A percentile compares a stretch with the other conserved stretches of the same genome.
These are phyloP conservation scores for Noccaea caerulescens DNA, from an alignment of 345 rosid species.

Conservation along the genomic window DNA sequence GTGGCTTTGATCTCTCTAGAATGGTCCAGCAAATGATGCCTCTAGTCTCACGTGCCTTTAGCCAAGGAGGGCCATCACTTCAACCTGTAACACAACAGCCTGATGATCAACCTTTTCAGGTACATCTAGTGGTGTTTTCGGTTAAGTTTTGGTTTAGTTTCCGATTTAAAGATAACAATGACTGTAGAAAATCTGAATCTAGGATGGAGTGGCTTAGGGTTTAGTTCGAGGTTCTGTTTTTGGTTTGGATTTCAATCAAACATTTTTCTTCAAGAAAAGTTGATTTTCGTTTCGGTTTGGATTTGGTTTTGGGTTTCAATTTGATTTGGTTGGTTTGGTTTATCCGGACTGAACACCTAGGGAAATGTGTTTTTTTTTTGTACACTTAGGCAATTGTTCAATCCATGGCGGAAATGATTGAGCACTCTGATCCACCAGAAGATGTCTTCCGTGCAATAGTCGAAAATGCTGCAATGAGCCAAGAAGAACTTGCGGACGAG, in stretches of 20 bases:
- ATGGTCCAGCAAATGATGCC: conserved; percentile 98
- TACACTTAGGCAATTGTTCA: conserved; percentile 51
- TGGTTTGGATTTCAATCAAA: neutral
- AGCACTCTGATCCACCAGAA: conserved; percentile 52
- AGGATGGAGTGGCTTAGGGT: neutral
- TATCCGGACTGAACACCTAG: neutral
- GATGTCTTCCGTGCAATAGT: conserved; percentile 66
- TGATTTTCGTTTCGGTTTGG: neutral
- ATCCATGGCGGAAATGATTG: conserved; percentile 60
- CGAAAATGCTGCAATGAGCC: conserved; percentile 54
- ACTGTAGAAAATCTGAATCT: neutral
- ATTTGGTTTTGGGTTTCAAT: neutral
- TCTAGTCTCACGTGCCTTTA: conserved; percentile 80
- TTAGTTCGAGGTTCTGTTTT: neutral
- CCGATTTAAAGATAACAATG: neutral
- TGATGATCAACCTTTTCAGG: conserved; percentile 55
- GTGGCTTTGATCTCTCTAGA: conserved; percentile 75
- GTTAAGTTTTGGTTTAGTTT: neutral
- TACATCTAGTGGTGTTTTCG: conserved; percentile 9
- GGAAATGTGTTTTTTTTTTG: neutral
- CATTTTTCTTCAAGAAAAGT: neutral
- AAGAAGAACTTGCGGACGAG: conserved; percentile 56
- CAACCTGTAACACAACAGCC: conserved; percentile 41
- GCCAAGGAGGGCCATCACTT: conserved; percentile 48
- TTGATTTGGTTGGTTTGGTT: neutral